Evolutionary conservation across 106 monocot genomes (phyloP), one percentile per base, ranked within the genome.

Genomic region (Posidonia australis): DNA sequence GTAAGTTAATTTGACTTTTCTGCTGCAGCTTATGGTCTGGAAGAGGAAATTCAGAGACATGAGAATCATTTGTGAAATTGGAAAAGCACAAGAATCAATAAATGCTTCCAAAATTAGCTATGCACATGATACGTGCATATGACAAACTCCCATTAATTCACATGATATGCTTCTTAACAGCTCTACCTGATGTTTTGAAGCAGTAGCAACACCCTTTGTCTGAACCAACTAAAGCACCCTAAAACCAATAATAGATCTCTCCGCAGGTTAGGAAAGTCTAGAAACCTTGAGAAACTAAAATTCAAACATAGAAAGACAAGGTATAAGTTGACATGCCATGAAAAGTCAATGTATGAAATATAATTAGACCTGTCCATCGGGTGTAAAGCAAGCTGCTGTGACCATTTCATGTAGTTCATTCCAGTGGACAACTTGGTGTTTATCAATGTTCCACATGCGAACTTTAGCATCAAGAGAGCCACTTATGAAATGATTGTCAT

Each of bases 401-500:
- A 94, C 76, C 79, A 94, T 94, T 78, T 90, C 94, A 82, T 84
- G 86, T 51, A 90, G 72, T 71, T 94, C 94, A 79, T 59, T 75
- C 94, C 94, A 94, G 48, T 86, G 83, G 64, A 86, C 89, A 51
- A 94, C 72, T 77, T 90, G 80, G 28, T 84, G 86, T 46, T 94
- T 77, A 28, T 83, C 76, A 30, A 94, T 84, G 66, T 80, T 94
- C 94, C 94, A 94, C 59, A 94, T 79, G 17, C 94, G 78, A 11
- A 94, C 90, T 66, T 90, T 94, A 54, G 77, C 77, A 82, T 94
- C 94, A 12, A 94, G 69, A 27, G 94, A 94, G 29, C 94, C 94
- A 70, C 93, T 93, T 43, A 93, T 93, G 72, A 93, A 93, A 70
- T 86, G 83, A 60, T 70, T 77, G 68, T 93, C 89, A 80, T 94